Conservation (phyloP, 139 green algal species). For the Chlamydomonas sphaeroides region DNA sequence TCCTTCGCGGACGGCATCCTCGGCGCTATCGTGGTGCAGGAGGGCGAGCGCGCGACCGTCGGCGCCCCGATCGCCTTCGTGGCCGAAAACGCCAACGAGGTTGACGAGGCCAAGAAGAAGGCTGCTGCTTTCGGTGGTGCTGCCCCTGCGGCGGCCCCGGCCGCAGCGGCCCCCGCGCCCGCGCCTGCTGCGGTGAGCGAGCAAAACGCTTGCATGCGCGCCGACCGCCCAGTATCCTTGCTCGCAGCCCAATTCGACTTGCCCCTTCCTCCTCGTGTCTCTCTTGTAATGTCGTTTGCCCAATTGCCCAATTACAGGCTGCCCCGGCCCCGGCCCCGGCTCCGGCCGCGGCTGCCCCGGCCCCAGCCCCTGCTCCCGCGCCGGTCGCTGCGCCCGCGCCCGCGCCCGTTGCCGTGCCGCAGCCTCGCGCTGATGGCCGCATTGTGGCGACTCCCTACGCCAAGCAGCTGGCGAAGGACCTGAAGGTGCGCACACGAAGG, state of each 20-base stretch:
- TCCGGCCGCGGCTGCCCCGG: slow-evolving; percentile 52
- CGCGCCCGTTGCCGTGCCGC: slow-evolving; percentile 50
- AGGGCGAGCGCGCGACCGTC: slow-evolving; percentile 90
- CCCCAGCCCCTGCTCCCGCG: slow-evolving; percentile 61
- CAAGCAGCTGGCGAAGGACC: slow-evolving; percentile 97
- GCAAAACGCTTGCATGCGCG: not conserved
- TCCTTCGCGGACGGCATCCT: slow-evolving; percentile 94
- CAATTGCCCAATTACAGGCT: not conserved
- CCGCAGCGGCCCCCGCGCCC: slow-evolving; percentile 45
- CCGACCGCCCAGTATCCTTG: not conserved
- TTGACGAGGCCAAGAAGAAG: slow-evolving; percentile 94
- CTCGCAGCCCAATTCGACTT: no score
- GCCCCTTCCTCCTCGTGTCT: no score
- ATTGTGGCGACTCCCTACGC: slow-evolving; percentile 98
- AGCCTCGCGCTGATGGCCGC: slow-evolving; percentile 76
- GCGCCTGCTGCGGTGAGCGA: slow-evolving; percentile 33
- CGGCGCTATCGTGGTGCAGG: slow-evolving; percentile 82
- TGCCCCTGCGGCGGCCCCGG: slow-evolving; percentile 49
- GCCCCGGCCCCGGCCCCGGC: slow-evolving; percentile 36
- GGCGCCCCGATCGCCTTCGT: slow-evolving; percentile 94
- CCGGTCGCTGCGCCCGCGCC: slow-evolving; percentile 62
- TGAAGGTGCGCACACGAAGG: slow-evolving; percentile 62
- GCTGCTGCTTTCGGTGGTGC: slow-evolving; percentile 56
- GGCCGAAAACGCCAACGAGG: slow-evolving; percentile 93
- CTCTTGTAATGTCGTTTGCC: not conserved